phyloP scores from a whole-genome alignment of 78 protist genomes.

The Thecamonas trahens region DNA sequence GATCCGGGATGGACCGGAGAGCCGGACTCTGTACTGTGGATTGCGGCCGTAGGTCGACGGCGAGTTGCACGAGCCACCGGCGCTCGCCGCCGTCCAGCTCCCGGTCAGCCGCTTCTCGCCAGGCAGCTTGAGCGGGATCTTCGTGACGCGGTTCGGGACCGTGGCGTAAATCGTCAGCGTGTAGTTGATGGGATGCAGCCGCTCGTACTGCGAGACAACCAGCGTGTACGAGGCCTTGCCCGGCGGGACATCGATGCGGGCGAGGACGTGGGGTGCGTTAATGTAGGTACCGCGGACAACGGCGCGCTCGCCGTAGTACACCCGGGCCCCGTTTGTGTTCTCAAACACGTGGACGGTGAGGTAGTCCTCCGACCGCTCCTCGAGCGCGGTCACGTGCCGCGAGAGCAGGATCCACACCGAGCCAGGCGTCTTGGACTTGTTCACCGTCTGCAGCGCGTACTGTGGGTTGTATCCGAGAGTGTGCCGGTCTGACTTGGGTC shows the following conservation, averaged over 20 bases:
- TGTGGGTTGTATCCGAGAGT: slow-evolving; percentile 14
- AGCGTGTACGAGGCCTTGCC: background rate
- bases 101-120: no score
- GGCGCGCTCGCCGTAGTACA: background rate
- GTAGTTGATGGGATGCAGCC: background rate
- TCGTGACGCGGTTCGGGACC: no score
- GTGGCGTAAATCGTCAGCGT: background rate
- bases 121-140: no score
- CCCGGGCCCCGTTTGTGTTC: background rate
- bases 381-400: background rate
- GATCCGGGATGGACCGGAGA: no score
- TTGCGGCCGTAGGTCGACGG: no score
- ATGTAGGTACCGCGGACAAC: background rate
- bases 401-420: slow-evolving; percentile 14
- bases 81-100: no score
- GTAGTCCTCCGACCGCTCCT: background rate
- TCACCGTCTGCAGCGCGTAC: background rate
- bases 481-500: background rate
- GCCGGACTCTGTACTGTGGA: no score
- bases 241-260: background rate
- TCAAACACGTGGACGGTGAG: slow-evolving; percentile 10
- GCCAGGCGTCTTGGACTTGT: background rate
- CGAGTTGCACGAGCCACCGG: no score
- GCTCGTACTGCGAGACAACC: background rate
- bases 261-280: slow-evolving; percentile 1